These are phyloP conservation scores for Macrophomina phaseolina DNA, from an alignment of 2,329 filamentous ascomycete species.

Conservation along the genomic window DNA sequence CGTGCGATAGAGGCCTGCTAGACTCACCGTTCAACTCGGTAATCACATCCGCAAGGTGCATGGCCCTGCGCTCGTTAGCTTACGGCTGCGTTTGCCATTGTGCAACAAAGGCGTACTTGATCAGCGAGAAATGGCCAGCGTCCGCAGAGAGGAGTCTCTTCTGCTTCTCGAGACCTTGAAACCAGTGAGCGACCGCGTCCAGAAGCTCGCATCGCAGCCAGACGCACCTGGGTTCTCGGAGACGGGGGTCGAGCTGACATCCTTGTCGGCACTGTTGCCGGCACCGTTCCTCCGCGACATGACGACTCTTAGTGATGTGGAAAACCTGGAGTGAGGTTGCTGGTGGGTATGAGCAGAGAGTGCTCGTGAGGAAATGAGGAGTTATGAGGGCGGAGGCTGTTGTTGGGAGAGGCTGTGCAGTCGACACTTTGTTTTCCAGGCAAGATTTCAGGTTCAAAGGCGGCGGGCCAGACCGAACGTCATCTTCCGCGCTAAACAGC, in stretches of 20 bases:
- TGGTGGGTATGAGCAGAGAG: background rate
- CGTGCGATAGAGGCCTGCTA: too few relatives aligned
- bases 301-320: constrained; percentile 26
- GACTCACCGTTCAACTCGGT: constrained; percentile 74
- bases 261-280: constrained; percentile 57
- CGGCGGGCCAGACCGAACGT: constrained; percentile 26
- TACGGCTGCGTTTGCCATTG: background rate
- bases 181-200: constrained; percentile 27
- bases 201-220: background rate
- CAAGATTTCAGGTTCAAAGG: constrained; percentile 26
- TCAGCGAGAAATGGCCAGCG: constrained; percentile 71
- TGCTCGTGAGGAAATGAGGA: background rate
- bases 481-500: constrained; percentile 20
- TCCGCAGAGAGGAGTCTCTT: constrained; percentile 73
- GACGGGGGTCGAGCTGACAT: constrained; percentile 50
- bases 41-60: constrained; percentile 84
- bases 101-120: constrained; percentile 43
- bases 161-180: constrained; percentile 73
- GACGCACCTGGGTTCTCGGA: constrained; percentile 40
- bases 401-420: constrained; percentile 26
- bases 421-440: constrained; percentile 28
- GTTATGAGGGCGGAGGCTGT: constrained; percentile 4
- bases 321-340: background rate
- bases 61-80: constrained; percentile 45
- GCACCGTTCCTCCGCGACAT: constrained; percentile 70